A percentile compares a stretch with the other conserved stretches of the same genome.
phyloP scores from a whole-genome alignment of 768 basidiomycete species.

The Boletus huronensis region DNA sequence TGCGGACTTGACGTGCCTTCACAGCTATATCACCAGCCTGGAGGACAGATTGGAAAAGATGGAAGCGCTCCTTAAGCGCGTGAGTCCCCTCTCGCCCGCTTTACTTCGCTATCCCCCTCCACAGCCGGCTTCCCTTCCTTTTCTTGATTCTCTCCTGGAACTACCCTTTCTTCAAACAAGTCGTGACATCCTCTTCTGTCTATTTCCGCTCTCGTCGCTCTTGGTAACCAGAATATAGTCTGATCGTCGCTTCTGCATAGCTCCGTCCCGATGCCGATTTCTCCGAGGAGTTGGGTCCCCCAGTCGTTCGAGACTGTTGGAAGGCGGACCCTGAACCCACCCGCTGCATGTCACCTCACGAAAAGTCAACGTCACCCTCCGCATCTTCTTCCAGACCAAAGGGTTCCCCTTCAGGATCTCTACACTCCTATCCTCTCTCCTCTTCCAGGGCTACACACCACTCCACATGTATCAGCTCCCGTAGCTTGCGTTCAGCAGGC shows the following conservation, averaged over 20 bases:
- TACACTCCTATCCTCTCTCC: slow-evolving; percentile 6
- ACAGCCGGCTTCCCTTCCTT: not conserved
- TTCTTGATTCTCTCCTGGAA: not conserved
- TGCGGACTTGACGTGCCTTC: not conserved
- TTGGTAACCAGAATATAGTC: not conserved
- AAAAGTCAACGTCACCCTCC: slow-evolving; percentile 23
- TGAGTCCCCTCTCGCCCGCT: slow-evolving; percentile 24
- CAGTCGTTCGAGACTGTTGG: slow-evolving; percentile 64
- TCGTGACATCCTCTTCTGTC: not conserved
- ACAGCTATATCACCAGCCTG: slow-evolving; percentile 54
- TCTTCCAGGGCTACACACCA: slow-evolving; percentile 4
- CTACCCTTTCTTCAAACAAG: not conserved
- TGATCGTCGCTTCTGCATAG: slow-evolving; percentile 35
- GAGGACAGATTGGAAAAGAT: slow-evolving; percentile 58
- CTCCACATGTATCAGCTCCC: slow-evolving; percentile 6
- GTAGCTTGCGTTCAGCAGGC: slow-evolving; percentile 15
- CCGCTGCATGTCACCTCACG: slow-evolving; percentile 11
- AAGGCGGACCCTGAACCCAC: slow-evolving; percentile 32
- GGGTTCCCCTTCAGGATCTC: slow-evolving; percentile 8
- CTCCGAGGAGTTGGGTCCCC: slow-evolving; percentile 58
- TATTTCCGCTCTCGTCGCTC: not conserved
- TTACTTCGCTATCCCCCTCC: not conserved
- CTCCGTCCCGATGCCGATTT: slow-evolving; percentile 62
- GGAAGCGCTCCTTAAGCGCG: slow-evolving; percentile 52
- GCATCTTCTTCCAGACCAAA: slow-evolving; percentile 15